Conservation (phyloP, 192 early-diverging fungal genomes). For the Backusella circina region DNA sequence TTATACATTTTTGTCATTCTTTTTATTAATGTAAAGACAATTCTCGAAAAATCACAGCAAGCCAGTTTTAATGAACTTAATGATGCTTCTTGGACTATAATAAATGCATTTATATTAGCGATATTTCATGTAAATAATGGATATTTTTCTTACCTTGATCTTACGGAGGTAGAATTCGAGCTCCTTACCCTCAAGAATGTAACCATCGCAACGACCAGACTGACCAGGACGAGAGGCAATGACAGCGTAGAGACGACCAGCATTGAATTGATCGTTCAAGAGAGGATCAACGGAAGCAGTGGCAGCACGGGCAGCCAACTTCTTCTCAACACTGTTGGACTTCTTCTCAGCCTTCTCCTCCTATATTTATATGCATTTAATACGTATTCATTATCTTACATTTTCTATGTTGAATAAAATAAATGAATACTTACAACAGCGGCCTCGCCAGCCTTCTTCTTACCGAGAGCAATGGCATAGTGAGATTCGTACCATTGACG, state of each 20-base stretch:
- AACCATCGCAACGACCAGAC: conserved; percentile 95
- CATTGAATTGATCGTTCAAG: conserved; percentile 91
- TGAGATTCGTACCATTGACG: conserved; percentile 99
- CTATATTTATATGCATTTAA: too few species aligned
- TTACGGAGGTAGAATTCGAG: conserved; percentile 97
- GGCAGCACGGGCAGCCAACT: conserved; percentile 82
- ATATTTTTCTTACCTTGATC: conserved; percentile 64
- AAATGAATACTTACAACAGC: conserved; percentile 21
- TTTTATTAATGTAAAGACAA: not conserved
- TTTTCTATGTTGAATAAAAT: too few species aligned
- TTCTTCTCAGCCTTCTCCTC: conserved; percentile 71
- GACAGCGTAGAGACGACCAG: conserved; percentile 91
- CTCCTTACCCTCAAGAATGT: conserved; percentile 99
- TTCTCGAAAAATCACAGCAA: not conserved
- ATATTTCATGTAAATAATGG: not conserved
- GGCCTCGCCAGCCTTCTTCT: conserved; percentile 67
- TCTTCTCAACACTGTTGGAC: conserved; percentile 89
- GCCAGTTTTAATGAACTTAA: not conserved
- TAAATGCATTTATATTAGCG: not conserved
- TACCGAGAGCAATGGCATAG: conserved; percentile 88
- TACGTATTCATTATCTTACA: too few species aligned
- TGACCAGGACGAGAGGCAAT: conserved; percentile 97
- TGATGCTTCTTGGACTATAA: conserved; percentile 32
- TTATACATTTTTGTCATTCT: not conserved
- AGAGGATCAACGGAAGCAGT: conserved; percentile 80